Evolutionary conservation across 805 yeast species (phyloP).

Genomic region (Teunomyces stri): DNA sequence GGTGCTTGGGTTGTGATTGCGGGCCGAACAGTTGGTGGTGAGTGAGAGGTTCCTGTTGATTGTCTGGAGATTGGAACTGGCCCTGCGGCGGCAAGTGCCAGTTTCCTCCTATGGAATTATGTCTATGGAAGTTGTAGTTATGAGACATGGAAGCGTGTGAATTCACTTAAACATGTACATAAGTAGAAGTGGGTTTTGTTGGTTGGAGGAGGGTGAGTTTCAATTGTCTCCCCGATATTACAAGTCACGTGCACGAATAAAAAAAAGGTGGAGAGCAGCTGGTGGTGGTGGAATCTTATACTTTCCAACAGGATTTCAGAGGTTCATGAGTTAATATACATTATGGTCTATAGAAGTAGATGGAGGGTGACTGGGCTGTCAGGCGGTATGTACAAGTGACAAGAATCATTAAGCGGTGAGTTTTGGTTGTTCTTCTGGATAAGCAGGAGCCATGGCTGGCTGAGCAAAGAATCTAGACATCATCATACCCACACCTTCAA

Average conservation of each 20-base stretch:
- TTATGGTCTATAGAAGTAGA: conserved; percentile 2
- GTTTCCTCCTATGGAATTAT: conserved; percentile 38
- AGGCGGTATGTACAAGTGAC: conserved; percentile 1
- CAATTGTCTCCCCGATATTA: conserved; percentile 1
- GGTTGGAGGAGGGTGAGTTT: neutral
- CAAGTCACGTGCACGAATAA: neutral
- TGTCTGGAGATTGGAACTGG: conserved; percentile 6
- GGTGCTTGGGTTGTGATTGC: conserved; percentile 3
- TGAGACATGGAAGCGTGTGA: conserved; percentile 24
- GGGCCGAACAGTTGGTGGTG: conserved; percentile 3
- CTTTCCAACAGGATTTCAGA: too few relatives aligned
- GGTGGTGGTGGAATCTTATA: neutral
- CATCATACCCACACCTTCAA: conserved; percentile 98
- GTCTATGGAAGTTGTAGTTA: conserved; percentile 32
- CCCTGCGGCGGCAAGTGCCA: conserved; percentile 36
- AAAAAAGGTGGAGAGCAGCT: neutral
- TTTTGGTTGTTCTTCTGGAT: conserved; percentile 39
- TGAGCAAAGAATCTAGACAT: conserved; percentile 89
- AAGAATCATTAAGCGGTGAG: conserved; percentile 31
- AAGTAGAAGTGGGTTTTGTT: neutral
- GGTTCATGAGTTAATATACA: neutral
- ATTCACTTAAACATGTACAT: neutral
- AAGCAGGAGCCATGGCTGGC: conserved; percentile 46
- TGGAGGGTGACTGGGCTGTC: too few relatives aligned
- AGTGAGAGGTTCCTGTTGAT: conserved; percentile 2